Base-by-base conservation (phyloP, 495 filamentous ascomycete species). In the Friedmanniomyces endolithicus region DNA sequence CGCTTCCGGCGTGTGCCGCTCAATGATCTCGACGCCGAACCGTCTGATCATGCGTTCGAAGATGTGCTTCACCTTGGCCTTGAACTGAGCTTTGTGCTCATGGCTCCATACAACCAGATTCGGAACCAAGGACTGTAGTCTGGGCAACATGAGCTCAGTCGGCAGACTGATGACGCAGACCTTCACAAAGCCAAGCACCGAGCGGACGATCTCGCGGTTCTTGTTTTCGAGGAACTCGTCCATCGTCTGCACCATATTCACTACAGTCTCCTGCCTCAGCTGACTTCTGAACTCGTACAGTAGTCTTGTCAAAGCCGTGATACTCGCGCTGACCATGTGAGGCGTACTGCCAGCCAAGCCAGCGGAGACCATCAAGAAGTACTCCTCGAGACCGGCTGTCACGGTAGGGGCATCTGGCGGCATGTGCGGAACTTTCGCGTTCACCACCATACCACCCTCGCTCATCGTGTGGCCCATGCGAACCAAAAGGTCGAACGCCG, bases 351-450 rank as follows among this genome's bases (percentile, higher is more conserved):
- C 90, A 1, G 90, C 92, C 29, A 98, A 79, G 67, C 94, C 92
- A 20, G 92, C 94, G 46, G 86, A 90, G 31, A 98, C 83, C 90
- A 98, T 98, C 39, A 89, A 95, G 76, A 96, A 87, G 69, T 94
- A 96, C 66, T 97, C 92, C 61, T 96, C 90, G 25, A 97, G 75
- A 14, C 76, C 85, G 7, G 90, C 90, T 14, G 75, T 65, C 1
- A 82, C 88, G n/a, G 29, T 40, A n/a, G 88, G 85, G 1, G 88
- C 82, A 65, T 90, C 77, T 33, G 79, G 71, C 4, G 84, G 76
- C 86, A 96, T 90, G 65, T 90, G 78, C 0, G 86, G 76, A 4
- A 96, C 87, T 61, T 87, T 84, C 50, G 81, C 83, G 66, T 90
- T 92, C 52, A 86, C 74, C 55, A 98, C 87, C 39, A 74, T 73